Conservation (phyloP, 1,284 basidiomycete genomes). For the Sanghuangporus sanghuang region DNA sequence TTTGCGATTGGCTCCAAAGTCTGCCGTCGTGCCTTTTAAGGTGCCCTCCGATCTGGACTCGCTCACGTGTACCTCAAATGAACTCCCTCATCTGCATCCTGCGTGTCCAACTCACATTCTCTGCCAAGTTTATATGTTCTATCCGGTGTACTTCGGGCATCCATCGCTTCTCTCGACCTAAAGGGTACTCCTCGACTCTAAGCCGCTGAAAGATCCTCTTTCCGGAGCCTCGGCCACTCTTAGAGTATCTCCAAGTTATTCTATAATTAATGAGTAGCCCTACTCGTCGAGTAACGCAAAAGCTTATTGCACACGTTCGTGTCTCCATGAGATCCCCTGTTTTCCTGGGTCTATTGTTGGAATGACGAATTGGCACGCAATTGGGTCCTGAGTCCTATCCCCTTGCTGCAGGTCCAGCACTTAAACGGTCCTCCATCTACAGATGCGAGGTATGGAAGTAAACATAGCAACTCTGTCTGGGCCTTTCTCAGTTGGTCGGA, state of each 20-base stretch:
- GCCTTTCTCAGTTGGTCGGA: not conserved
- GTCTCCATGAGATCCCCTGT: too few species aligned
- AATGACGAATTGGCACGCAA: too few species aligned
- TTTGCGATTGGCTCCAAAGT: not conserved
- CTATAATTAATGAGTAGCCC: too few species aligned
- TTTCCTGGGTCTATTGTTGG: too few species aligned
- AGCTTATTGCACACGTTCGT: too few species aligned
- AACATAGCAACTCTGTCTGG: not conserved
- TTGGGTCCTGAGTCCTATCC: too few species aligned
- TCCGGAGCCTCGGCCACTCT: not conserved
- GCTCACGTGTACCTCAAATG: not conserved
- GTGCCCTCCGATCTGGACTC: not conserved
- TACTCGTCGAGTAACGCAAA: too few species aligned
- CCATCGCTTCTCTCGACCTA: not conserved
- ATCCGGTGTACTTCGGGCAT: not conserved
- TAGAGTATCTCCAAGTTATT: not conserved
- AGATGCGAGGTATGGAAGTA: not conserved
- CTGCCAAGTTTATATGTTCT: not conserved
- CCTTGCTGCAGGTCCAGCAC: too few species aligned
- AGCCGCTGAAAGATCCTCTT: not conserved
- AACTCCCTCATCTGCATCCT: not conserved
- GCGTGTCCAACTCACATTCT: not conserved
- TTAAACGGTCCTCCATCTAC: too few species aligned
- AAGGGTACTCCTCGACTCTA: not conserved
- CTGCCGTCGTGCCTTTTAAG: not conserved